Conservation (phyloP, 2,329 filamentous ascomycete genomes). For the Pseudocercospora cruenta region DNA sequence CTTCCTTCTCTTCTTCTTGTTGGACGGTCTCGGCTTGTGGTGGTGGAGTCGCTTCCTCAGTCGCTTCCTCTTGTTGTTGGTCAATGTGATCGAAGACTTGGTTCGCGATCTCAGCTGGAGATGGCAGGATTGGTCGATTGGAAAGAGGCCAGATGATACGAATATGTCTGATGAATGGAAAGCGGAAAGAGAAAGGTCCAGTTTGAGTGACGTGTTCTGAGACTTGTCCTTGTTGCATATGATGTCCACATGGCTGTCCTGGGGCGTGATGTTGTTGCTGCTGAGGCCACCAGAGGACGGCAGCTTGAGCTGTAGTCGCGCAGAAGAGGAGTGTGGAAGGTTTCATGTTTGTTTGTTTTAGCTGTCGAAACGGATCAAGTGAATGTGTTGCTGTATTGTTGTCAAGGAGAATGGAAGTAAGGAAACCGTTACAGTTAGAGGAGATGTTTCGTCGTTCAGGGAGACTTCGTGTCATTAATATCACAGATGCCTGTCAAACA, state of each 20-base stretch:
- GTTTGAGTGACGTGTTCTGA: not conserved
- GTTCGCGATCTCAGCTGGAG: not conserved
- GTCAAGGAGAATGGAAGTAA: not conserved
- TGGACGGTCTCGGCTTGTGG: not conserved
- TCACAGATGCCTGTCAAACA: not conserved
- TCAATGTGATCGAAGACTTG: not conserved
- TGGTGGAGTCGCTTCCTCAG: not conserved
- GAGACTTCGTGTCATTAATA: slow-evolving; percentile 9
- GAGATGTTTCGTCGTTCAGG: not conserved
- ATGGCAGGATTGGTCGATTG: not conserved
- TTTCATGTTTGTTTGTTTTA: not conserved
- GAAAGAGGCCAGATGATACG: not conserved
- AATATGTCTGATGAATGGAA: not conserved
- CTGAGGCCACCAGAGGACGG: not conserved
- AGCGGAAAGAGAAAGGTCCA: not conserved
- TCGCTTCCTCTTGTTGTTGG: not conserved
- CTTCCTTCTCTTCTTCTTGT: not conserved
- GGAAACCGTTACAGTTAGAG: not conserved
- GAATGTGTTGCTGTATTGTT: not conserved
- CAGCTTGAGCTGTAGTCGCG: not conserved
- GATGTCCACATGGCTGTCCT: not conserved
- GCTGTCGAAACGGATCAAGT: not conserved
- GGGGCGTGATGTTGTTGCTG: not conserved
- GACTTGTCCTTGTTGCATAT: not conserved
- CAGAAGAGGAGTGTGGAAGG: slow-evolving; percentile 1